phyloP scores from a whole-genome alignment of 768 basidiomycete species.

The Tulasnella sp. region DNA sequence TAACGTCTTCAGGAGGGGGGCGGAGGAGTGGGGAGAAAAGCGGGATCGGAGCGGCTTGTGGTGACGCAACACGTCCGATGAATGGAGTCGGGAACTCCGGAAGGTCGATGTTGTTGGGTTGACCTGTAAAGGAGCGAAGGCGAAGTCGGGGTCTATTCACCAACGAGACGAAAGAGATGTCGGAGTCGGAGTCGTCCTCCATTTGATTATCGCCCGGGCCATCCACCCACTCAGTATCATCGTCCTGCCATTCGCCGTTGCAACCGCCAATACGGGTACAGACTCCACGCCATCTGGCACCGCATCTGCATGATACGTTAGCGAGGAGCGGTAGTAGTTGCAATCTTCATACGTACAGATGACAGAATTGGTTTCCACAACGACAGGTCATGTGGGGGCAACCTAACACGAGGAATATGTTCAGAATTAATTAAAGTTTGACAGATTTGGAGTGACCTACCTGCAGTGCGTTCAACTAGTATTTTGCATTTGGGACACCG shows the following conservation, averaged over 20 bases:
- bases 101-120: too few species aligned
- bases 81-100: too few species aligned
- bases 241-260: neutral
- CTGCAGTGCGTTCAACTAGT: conserved; percentile 8
- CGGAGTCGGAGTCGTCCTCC: too few species aligned
- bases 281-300: neutral
- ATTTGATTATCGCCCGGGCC: too few species aligned
- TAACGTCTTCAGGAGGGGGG: too few species aligned
- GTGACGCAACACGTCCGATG: too few species aligned
- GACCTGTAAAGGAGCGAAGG: too few species aligned
- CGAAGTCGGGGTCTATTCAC: too few species aligned
- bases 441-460: neutral
- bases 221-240: too few species aligned
- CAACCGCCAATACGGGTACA: conserved; percentile 6
- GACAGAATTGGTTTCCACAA: conserved; percentile 1
- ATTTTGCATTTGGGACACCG: neutral
- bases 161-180: too few species aligned
- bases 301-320: neutral
- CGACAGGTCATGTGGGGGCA: conserved; percentile 9
- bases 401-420: neutral
- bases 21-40: too few species aligned
- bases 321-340: neutral
- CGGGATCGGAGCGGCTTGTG: too few species aligned
- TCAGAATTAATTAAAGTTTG: neutral
- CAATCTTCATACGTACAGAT: neutral